Percentiles rank a stretch among this genome's conserved stretches.
phyloP scores from a whole-genome alignment of 2,329 filamentous ascomycete species.

The Pestalotiopsis sp. region DNA sequence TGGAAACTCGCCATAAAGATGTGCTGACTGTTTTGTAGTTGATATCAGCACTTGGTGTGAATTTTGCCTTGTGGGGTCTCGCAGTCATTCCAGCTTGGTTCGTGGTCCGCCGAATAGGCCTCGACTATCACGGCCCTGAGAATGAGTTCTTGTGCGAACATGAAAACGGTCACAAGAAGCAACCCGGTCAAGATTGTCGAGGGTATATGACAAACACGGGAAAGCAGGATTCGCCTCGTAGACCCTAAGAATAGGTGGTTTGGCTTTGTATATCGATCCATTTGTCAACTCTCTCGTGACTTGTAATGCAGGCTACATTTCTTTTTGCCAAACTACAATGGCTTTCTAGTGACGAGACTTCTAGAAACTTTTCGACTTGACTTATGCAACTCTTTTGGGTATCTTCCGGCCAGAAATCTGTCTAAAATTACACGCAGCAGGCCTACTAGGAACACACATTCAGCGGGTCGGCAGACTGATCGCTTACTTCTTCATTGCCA shows the following conservation, averaged over 20 bases:
- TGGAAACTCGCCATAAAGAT: not conserved
- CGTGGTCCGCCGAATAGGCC: slow-evolving; percentile 25
- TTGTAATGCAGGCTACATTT: no score
- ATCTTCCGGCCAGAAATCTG: not conserved
- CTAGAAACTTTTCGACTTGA: not conserved
- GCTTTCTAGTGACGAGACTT: not conserved
- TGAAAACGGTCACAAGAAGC: not conserved
- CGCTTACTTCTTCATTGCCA: slow-evolving; percentile 43
- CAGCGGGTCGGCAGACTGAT: not conserved
- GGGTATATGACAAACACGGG: no score
- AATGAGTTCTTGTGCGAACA: not conserved
- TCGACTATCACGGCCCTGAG: slow-evolving; percentile 17
- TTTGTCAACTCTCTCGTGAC: no score
- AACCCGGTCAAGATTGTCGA: not conserved
- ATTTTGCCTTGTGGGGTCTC: slow-evolving; percentile 28
- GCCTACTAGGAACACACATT: not conserved
- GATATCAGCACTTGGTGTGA: slow-evolving; percentile 23
- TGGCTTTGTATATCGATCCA: no score
- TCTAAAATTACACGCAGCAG: not conserved
- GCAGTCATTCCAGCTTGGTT: slow-evolving; percentile 25
- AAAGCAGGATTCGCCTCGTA: no score
- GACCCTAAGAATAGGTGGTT: no score
- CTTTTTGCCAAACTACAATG: not conserved
- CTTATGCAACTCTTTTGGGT: slow-evolving; percentile 4
- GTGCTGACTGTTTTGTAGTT: slow-evolving; percentile 9